Base-by-base conservation (phyloP, 495 filamentous ascomycete species). In the Cercophora samala region DNA sequence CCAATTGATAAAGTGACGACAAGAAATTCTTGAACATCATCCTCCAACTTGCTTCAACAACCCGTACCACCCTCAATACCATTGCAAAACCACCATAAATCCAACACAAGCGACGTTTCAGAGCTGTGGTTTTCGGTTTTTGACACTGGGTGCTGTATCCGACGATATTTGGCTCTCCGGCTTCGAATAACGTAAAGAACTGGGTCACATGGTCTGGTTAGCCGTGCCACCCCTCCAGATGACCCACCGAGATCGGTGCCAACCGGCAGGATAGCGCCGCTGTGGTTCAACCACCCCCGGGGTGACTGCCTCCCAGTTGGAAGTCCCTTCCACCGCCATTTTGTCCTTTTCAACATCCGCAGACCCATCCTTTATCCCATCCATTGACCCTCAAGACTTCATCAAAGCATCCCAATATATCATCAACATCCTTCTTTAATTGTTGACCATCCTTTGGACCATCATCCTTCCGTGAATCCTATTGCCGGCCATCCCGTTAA, bases 211-310 rank as follows among this genome's bases (percentile, higher is more conserved):
- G 72, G 64, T 32, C 37, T 58, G 51, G 32, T 53, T 21, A 56
- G 53, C 53, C 53, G 53, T 56, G 53, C 53, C 53, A 19, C 22
- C 53, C 53, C 53, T 56, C 53, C 60, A 73, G 66, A 59, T 66
- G 72, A 73, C 69, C 69, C 72, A 74, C 72, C 68, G 68, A 70
- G 52, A 66, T 72, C 70, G 72, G 72, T 61, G 54, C 63, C 58
- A 63, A 65, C 70, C 67, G 68, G 67, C 29, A 51, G 64, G 58
- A 59, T 69, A 67, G 69, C 64, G 65, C 62, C 25, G 60, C 60
- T 60, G 19, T 62, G 54, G 60, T 46, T 55, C 64, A 55, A 25
- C 65, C 60, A 29, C 46, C 18, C 29, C 42, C 51, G 56, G 32
- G 18, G 54, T 58, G 60, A 42, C 21, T 17, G 15, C 25, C 18